These are phyloP conservation scores for Pseudogymnoascus sp. DNA, from an alignment of 2,329 filamentous ascomycete genomes.

Conservation along the genomic window DNA sequence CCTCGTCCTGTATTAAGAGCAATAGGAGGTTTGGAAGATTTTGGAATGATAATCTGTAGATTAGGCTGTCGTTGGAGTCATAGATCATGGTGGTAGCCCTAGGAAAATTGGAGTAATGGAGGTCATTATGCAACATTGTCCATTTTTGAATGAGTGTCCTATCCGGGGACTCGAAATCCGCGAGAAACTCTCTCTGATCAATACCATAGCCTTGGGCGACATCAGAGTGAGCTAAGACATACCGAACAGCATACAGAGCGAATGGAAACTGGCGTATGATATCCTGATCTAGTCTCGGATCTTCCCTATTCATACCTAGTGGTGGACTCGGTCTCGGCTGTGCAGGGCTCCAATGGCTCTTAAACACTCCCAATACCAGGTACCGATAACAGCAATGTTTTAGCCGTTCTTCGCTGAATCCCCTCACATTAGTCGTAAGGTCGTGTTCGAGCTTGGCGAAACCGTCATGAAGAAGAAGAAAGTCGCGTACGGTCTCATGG, in stretches of 20 bases:
- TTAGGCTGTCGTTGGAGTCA: background rate
- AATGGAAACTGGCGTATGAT: conserved; percentile 31
- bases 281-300: no score
- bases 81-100: background rate
- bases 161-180: background rate
- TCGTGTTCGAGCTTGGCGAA: background rate
- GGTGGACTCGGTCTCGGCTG: no score
- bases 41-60: background rate
- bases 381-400: conserved; percentile 37
- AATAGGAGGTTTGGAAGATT: background rate
- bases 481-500: conserved; percentile 34
- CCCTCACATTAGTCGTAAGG: background rate
- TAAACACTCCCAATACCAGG: no score
- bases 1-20: background rate
- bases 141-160: background rate
- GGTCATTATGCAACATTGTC: background rate
- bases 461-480: conserved; percentile 20
- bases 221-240: conserved; percentile 35
- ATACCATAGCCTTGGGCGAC: conserved; percentile 20
- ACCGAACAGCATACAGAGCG: conserved; percentile 33
- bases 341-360: no score
- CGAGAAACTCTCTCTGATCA: background rate
- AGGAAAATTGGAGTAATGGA: background rate
- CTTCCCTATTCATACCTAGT: no score
- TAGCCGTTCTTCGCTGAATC: conserved; percentile 31